Percentiles rank a stretch among this genome's conserved stretches.
Conservation (phyloP, 768 basidiomycete species). For the Suillus brevipes region DNA sequence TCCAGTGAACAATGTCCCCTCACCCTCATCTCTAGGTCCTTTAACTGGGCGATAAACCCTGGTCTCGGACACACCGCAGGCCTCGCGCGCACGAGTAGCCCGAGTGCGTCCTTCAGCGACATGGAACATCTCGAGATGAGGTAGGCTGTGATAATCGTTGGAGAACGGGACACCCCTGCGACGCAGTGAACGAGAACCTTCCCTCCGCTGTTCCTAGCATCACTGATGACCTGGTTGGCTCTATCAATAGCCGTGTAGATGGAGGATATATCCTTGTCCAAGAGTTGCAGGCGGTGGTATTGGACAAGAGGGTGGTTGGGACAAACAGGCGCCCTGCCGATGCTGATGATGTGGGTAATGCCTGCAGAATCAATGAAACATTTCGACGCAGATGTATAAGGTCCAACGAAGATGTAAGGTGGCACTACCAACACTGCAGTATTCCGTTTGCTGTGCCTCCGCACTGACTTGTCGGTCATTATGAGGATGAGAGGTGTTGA, state of each 20-base stretch:
- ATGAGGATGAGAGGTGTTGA: neutral
- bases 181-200: conserved; percentile 46
- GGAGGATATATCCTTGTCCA: conserved; percentile 33
- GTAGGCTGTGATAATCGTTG: conserved; percentile 42
- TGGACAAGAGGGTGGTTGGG: conserved; percentile 29
- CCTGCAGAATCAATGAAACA: conserved; percentile 34
- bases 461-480: neutral
- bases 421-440: conserved; percentile 14
- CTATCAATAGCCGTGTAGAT: conserved; percentile 17
- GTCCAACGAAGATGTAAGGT: conserved; percentile 41
- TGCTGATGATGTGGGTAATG: conserved; percentile 44
- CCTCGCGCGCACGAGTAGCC: conserved; percentile 34
- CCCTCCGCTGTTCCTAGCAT: conserved; percentile 31
- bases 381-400: conserved; percentile 38
- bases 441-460: neutral
- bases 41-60: conserved; percentile 45
- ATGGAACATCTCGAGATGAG: conserved; percentile 39
- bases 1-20: conserved; percentile 31
- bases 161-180: conserved; percentile 48
- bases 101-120: conserved; percentile 40
- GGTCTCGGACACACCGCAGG: conserved; percentile 42
- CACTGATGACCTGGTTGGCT: conserved; percentile 20
- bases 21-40: conserved; percentile 19
- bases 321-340: conserved; percentile 36
- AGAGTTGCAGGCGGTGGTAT: conserved; percentile 41